Evolutionary conservation across 2,329 filamentous ascomycete species (phyloP).

Genomic region (Claviceps sp.): DNA sequence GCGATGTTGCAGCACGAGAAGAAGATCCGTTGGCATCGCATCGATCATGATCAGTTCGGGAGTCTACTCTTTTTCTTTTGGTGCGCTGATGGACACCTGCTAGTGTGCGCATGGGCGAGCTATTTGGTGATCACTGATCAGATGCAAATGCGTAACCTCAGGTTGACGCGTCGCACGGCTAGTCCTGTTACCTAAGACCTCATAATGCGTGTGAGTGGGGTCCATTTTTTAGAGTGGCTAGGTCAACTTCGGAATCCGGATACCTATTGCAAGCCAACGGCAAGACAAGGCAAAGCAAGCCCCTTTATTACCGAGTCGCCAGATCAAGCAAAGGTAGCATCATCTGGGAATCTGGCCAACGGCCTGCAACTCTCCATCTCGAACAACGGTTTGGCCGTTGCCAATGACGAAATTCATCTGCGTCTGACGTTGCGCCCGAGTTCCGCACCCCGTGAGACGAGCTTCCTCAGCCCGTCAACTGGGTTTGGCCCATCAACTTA

Average conservation of each 20-base stretch:
- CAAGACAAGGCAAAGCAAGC: background rate
- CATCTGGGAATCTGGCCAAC: background rate
- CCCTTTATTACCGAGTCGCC: background rate
- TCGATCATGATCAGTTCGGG: background rate
- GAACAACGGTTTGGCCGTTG: background rate
- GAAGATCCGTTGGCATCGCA: background rate
- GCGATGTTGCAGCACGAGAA: background rate
- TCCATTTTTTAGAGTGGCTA: background rate
- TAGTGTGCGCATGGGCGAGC: background rate
- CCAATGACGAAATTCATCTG: background rate
- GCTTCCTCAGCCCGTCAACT: background rate
- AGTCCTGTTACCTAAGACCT: background rate
- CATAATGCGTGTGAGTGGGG: background rate
- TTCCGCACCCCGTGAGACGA: background rate
- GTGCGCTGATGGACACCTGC: background rate
- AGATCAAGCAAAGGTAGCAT: background rate
- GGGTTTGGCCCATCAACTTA: background rate
- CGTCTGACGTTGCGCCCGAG: background rate
- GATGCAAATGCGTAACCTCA: background rate
- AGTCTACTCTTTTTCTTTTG: too few relatives aligned
- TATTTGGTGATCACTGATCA: background rate
- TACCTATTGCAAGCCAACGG: background rate
- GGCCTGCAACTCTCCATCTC: background rate
- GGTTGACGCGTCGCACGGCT: background rate
- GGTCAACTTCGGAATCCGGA: background rate